Evolutionary conservation across 805 yeast genomes (phyloP), one percentile per base, ranked within the genome.

Genomic region (Kodamaea laetipori): DNA sequence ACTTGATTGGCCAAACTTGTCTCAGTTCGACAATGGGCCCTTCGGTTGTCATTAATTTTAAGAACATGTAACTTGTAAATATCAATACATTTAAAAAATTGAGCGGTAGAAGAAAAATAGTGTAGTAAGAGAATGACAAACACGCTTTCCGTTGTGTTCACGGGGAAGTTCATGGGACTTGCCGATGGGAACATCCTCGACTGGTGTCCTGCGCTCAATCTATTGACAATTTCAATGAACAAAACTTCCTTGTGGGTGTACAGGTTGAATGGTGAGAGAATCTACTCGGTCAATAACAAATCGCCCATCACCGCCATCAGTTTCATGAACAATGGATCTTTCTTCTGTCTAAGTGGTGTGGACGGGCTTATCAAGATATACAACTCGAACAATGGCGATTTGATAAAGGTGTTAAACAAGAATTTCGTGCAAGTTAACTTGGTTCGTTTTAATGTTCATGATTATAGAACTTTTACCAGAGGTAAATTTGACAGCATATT

Each of bases 11-110:
- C 21, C 81, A 80, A 53, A 77, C 94, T 13, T 73, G 74, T 17
- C 62, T 90, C 45, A 71, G 82, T 28, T 77, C 88, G 33, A 84
- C 95, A 8, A 78, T 76, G 55, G 92, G 95, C 16, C 96, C 96
- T 1, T 83, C 89, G 26, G 74, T 88, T 39, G 83, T 84, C 25
- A 81, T 90, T 37, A 66, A 70, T 53, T 61, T 71, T 48, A 60
- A 49, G 47, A 37, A 40, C 41, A 33, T 38, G 23, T 40, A 42
- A 28, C 25, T 53, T 51, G 55, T 38, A 39, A 13, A 32, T 38
- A 38, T 32, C 23, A 32, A n/a, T 32, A 31, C 9, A 12, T 13
- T 12, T 6, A 31, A 11, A 12, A 27, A 27, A 27, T 11, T 27
- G 31, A 27, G n/a, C 31, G n/a, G 24, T 6, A 21, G 8, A 21